Evolutionary conservation across 2,329 filamentous ascomycete genomes (phyloP).

Genomic region (Aspergillus thermomutatus): DNA sequence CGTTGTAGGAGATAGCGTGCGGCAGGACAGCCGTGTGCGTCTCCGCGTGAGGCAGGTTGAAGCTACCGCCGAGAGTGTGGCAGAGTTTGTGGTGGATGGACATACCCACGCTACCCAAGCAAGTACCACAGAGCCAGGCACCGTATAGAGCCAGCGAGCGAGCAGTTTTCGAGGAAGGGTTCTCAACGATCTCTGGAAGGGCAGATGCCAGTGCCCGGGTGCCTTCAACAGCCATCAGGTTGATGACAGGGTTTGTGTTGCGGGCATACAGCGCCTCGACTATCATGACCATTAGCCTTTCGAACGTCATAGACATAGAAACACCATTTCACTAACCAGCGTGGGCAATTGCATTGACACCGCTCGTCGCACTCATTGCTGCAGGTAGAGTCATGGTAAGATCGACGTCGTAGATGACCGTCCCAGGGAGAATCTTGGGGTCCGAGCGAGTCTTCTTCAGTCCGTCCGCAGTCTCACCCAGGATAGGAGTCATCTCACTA

Average conservation of each 20-base stretch:
- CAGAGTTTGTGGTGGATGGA: conserved; percentile 66
- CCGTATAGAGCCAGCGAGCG: conserved; percentile 57
- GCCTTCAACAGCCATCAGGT: conserved; percentile 57
- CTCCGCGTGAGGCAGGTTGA: conserved; percentile 63
- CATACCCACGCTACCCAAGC: conserved; percentile 60
- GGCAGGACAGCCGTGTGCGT: conserved; percentile 63
- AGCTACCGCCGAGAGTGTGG: conserved; percentile 61
- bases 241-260: conserved; percentile 60
- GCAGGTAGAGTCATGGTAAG: conserved; percentile 58
- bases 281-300: conserved; percentile 14
- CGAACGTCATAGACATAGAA: neutral
- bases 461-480: conserved; percentile 60
- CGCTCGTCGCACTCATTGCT: conserved; percentile 54
- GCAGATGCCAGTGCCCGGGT: conserved; percentile 52
- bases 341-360: conserved; percentile 65
- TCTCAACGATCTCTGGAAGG: conserved; percentile 51
- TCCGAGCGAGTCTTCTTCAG: conserved; percentile 57
- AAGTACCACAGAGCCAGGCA: conserved; percentile 62
- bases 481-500: conserved; percentile 63
- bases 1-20: conserved; percentile 62
- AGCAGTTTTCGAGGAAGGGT: conserved; percentile 45
- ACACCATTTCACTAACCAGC: conserved; percentile 39
- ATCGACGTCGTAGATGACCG: conserved; percentile 64
- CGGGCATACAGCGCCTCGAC: conserved; percentile 63
- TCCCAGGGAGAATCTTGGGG: conserved; percentile 57